Percentiles rank a stretch among this genome's conserved stretches.
phyloP scores from a whole-genome alignment of 2,329 filamentous ascomycete species.

The Coleophoma crateriformis region DNA sequence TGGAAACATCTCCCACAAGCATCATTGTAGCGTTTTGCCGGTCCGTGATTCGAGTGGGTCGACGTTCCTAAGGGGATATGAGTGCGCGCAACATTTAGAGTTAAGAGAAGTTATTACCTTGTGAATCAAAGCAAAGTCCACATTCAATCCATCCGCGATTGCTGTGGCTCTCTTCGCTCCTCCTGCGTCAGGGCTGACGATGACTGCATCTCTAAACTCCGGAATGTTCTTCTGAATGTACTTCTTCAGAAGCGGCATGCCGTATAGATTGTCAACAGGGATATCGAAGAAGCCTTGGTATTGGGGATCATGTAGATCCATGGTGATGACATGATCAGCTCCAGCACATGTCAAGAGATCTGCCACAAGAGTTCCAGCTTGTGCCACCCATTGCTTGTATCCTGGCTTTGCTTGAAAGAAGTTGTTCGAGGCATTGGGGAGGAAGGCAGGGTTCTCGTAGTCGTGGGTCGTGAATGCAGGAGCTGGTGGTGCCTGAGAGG shows the following conservation, averaged over 20 bases:
- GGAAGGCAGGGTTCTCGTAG: slow-evolving; percentile 51
- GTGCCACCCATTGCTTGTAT: slow-evolving; percentile 98
- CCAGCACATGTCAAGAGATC: slow-evolving; percentile 93
- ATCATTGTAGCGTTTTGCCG: slow-evolving; percentile 93
- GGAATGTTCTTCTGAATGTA: slow-evolving; percentile 73
- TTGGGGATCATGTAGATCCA: slow-evolving; percentile 94
- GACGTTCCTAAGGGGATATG: slow-evolving; percentile 62
- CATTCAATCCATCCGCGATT: slow-evolving; percentile 87
- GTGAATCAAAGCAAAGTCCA: slow-evolving; percentile 97
- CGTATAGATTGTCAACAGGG: slow-evolving; percentile 96
- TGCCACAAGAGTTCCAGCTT: slow-evolving; percentile 90
- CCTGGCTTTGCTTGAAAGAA: slow-evolving; percentile 80
- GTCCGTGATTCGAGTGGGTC: slow-evolving; percentile 81
- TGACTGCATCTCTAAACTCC: slow-evolving; percentile 78
- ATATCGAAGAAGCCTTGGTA: slow-evolving; percentile 99
- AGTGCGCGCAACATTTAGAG: slow-evolving; percentile 26
- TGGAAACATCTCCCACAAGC: slow-evolving; percentile 80
- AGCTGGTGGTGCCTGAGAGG: slow-evolving; percentile 10
- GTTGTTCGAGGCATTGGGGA: slow-evolving; percentile 42
- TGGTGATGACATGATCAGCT: slow-evolving; percentile 94
- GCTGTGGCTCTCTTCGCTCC: slow-evolving; percentile 94
- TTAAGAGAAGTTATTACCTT: slow-evolving; percentile 57
- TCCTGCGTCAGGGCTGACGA: slow-evolving; percentile 94
- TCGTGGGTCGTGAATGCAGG: slow-evolving; percentile 55
- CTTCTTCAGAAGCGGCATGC: slow-evolving; percentile 64